A percentile compares a stretch with the other conserved stretches of the same genome.
Evolutionary conservation across 2,329 filamentous ascomycete species (phyloP).

Genomic region (Nigrospora oryzae): DNA sequence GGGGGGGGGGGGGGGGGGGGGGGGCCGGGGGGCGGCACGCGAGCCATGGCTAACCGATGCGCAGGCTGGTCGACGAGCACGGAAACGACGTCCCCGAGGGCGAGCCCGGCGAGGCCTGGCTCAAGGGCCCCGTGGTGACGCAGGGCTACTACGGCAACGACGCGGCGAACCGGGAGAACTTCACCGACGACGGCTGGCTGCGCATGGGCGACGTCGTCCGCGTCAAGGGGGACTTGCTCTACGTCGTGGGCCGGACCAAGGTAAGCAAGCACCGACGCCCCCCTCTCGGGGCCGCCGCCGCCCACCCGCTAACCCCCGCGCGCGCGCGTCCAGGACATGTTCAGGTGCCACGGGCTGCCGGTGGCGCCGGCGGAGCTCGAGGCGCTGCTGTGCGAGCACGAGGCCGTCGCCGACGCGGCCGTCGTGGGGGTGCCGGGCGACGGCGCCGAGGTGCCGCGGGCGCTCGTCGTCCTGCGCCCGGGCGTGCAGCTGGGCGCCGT

Average conservation of each 20-base stretch:
- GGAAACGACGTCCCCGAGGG: constrained; percentile 18
- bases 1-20: too few species aligned
- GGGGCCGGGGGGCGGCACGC: too few species aligned
- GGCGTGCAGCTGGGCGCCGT: constrained; percentile 14
- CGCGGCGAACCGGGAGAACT: constrained; percentile 37
- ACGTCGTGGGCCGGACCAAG: constrained; percentile 69
- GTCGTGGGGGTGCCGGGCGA: constrained; percentile 36
- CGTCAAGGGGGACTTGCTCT: constrained; percentile 35
- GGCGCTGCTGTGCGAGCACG: constrained; percentile 39
- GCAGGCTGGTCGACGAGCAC: too few species aligned
- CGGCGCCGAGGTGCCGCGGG: constrained; percentile 42
- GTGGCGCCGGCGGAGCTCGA: constrained; percentile 53
- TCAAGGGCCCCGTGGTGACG: constrained; percentile 64
- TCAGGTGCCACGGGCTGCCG: constrained; percentile 20
- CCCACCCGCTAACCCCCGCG: too few species aligned
- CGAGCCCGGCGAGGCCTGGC: constrained; percentile 62
- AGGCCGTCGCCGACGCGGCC: constrained; percentile 44
- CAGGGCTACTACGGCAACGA: constrained; percentile 69
- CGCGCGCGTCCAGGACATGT: constrained; percentile 9
- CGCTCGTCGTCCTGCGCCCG: constrained; percentile 38
- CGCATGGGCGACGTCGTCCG: constrained; percentile 68
- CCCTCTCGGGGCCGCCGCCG: too few species aligned
- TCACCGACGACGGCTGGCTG: constrained; percentile 47
- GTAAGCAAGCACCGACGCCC: too few species aligned
- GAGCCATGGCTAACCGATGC: too few species aligned